Conservation (phyloP, 2,329 filamentous ascomycete genomes). For the Aspergillus pseudotamarii region DNA sequence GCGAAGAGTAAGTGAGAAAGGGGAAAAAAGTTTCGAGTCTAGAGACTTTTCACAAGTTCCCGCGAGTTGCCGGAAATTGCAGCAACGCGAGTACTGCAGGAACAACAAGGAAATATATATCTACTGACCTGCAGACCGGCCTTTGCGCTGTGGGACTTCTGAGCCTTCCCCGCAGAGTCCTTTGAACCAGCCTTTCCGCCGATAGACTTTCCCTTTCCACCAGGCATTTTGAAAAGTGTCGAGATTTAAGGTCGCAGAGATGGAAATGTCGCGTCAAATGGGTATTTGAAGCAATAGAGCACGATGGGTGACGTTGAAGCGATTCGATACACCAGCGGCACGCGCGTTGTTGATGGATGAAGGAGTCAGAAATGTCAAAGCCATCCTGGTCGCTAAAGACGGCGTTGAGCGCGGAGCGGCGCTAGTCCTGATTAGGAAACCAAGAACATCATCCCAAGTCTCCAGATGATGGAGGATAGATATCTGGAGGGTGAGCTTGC, state of each 20-base stretch:
- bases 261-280: constrained; percentile 30
- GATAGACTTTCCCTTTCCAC: constrained; percentile 90
- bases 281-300: constrained; percentile 23
- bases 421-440: constrained; percentile 42
- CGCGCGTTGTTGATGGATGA: constrained; percentile 49
- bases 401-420: constrained; percentile 28
- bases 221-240: constrained; percentile 61
- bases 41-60: neutral
- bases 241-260: constrained; percentile 30
- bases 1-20: neutral
- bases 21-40: neutral
- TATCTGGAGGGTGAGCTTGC: constrained; percentile 8
- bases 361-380: constrained; percentile 45
- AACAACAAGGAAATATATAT: constrained; percentile 17
- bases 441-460: constrained; percentile 22
- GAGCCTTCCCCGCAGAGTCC: constrained; percentile 79
- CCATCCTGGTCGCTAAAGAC: constrained; percentile 42
- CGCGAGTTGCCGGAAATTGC: neutral
- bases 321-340: constrained; percentile 31
- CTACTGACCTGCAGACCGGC: constrained; percentile 88
- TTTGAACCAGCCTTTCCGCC: constrained; percentile 92
- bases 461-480: constrained; percentile 14
- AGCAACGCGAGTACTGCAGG: neutral
- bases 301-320: constrained; percentile 32
- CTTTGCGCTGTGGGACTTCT: constrained; percentile 91